Evolutionary conservation across 352 stramenopile species (phyloP), one percentile per base, ranked within the genome.

Genomic region (Plasmopara muralis): DNA sequence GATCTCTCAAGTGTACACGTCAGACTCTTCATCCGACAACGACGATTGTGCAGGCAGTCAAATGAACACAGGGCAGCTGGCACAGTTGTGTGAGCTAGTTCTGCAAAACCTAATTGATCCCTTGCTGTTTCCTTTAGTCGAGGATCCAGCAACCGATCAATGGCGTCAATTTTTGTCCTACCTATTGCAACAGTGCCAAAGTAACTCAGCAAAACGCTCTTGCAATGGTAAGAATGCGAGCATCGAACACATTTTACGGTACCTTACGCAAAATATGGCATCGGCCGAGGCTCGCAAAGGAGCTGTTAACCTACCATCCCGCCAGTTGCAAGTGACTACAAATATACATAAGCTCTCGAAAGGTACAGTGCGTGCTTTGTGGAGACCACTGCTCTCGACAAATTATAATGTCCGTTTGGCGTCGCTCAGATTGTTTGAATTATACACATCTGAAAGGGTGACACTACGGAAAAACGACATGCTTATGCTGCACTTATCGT

Each of bases 111-210:
- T 91, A 47, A 86, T 93, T 49, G 78, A 83, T 48, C 50, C 65
- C 5, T 52, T 92, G 12, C 56, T 92, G 1, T 87, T 89, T 34
- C 72, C 77, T 13, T 43, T 42, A 13, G 50, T 67, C 2, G 37
- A 63, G 9, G 69, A 77, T 10, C 33, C 42, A 47, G 46, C 57
- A 18, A 44, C 53, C 34, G 69, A 80, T 41, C 64, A 86, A 53
- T 92, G 81, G 77, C 58, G 66, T 35, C 75, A 90, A 34, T 50
- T 94, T 5, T 47, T 92, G n/a, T 61, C 72, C 0, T 75, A 83
- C 53, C 60, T 92, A n/a, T 75, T 85, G 52, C 64, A 64, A 69
- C 43, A 76, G 56, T 68, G 56, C 42, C 18, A 77, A 60, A 39
- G 28, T 51, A 55, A 15, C 18, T 42, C 43, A 52, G 20, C n/a